A percentile compares a stretch with the other conserved stretches of the same genome.
Conservation (phyloP, 1,139 yeast species). For the Scheffersomyces parashehatae region DNA sequence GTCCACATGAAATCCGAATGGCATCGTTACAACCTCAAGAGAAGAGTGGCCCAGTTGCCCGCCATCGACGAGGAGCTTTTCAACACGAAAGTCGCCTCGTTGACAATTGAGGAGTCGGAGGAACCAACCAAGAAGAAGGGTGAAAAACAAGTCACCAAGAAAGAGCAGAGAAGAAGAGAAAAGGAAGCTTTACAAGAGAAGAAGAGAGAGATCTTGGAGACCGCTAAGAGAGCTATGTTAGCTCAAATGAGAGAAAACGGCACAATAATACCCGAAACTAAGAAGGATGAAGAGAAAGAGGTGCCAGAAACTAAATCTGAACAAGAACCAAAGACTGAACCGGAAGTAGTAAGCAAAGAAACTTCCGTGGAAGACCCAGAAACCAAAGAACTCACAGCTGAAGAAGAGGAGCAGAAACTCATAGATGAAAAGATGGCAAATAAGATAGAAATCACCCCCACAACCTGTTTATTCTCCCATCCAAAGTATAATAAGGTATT, state of each 20-base stretch:
- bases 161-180: conserved; percentile 63
- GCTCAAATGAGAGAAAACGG: conserved; percentile 29
- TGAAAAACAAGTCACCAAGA: conserved; percentile 51
- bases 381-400: conserved; percentile 31
- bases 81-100: conserved; percentile 43
- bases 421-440: conserved; percentile 58
- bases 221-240: conserved; percentile 59
- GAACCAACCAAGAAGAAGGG: conserved; percentile 18
- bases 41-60: conserved; percentile 62
- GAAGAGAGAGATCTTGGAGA: conserved; percentile 59
- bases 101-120: conserved; percentile 20
- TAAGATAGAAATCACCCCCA: conserved; percentile 69
- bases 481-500: conserved; percentile 40
- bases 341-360: neutral
- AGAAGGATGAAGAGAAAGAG: conserved; percentile 10
- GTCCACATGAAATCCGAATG: conserved; percentile 66
- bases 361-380: conserved; percentile 2
- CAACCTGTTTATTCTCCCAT: conserved; percentile 77
- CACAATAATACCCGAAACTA: conserved; percentile 11
- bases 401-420: conserved; percentile 51
- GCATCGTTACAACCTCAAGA: conserved; percentile 67
- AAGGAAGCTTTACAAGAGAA: conserved; percentile 65
- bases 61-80: conserved; percentile 53
- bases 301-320: conserved; percentile 14
- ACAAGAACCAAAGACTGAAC: conserved; percentile 12